phyloP scores from a whole-genome alignment of 2,329 filamentous ascomycete genomes.

The Phoma sp. region DNA sequence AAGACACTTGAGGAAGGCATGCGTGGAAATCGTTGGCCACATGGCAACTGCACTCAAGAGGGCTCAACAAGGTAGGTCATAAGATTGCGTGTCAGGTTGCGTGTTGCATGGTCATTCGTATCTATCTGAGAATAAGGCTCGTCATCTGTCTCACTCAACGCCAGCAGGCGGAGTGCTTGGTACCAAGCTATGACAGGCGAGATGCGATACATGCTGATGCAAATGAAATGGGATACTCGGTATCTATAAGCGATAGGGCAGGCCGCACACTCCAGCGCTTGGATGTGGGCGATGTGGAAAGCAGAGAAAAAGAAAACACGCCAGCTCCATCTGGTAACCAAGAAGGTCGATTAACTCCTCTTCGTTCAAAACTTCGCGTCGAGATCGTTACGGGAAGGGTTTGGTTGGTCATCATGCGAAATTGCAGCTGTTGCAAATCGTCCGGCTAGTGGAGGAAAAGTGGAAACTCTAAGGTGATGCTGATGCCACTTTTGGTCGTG shows the following conservation, averaged over 20 bases:
- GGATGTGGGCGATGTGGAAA: conserved; percentile 39
- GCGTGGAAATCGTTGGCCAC: too few species aligned
- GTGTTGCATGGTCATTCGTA: not conserved
- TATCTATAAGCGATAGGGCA: conserved; percentile 38
- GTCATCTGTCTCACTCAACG: conserved; percentile 45
- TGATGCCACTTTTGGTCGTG: conserved; percentile 18
- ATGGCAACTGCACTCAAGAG: not conserved
- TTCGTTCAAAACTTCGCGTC: not conserved
- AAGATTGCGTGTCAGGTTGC: not conserved
- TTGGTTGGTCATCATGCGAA: not conserved
- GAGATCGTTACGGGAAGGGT: conserved; percentile 16
- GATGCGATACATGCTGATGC: conserved; percentile 23
- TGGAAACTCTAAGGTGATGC: conserved; percentile 16
- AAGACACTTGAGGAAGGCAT: too few species aligned
- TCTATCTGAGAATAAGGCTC: conserved; percentile 21
- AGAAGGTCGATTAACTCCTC: not conserved
- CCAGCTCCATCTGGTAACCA: not conserved
- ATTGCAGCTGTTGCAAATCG: conserved; percentile 3
- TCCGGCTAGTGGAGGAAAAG: conserved; percentile 8
- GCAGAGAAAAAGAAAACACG: conserved; percentile 14
- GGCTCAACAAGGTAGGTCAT: not conserved
- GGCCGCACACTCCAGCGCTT: conserved; percentile 47
- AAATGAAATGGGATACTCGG: conserved; percentile 18
- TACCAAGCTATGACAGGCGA: conserved; percentile 39
- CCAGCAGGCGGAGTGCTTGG: conserved; percentile 38